Evolutionary conservation across 257 asterid species (phyloP), one percentile per base, ranked within the genome.

Genomic region (Petrea volubilis): DNA sequence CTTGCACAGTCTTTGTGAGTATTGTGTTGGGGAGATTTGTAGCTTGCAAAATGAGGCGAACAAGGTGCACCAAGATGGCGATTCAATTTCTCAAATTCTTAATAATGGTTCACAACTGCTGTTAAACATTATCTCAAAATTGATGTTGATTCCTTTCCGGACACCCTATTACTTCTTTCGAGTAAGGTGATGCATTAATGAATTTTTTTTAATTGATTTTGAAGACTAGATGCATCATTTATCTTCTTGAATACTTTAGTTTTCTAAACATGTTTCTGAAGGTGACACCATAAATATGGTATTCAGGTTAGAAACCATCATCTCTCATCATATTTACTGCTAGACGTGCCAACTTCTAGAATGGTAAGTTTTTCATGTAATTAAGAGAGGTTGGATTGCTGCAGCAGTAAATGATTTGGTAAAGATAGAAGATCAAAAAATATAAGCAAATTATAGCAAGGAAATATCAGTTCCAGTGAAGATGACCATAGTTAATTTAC

Each of bases 131-230:
- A 73, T 88, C 71, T 82, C 85, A 36, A 78, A 77, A 50, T 72
- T 84, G 86, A 76, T 85, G 82, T 85, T 61, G 74, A 84, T 87
- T 62, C 90, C 99, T 66, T 88, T 85, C 71, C 72, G 75, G 73
- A 66, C 86, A 76, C 99, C 99, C 59, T 71, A 20, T 20, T 73
- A 69, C 82, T 92, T 89, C 79, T 95, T 95, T 52, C 86, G 68
- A 66, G 79, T 85, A 10, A 88, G 97, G 98, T 88, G 74, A 85
- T 59, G 68, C 29, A 36, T 18, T n/a, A 56, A 24, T 43, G 15
- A 44, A 68, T 46, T 7, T 23, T 17, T 58, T 50, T 4, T 33
- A 49, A 56, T 53, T 18, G 76, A 24, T 55, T 64, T 10, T 36
- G 59, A 53, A 67, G 17, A 38, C 50, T 38, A 36, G 44, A 43